Conservation (phyloP, 176 grass and related monocot species). For the Canna indica region DNA sequence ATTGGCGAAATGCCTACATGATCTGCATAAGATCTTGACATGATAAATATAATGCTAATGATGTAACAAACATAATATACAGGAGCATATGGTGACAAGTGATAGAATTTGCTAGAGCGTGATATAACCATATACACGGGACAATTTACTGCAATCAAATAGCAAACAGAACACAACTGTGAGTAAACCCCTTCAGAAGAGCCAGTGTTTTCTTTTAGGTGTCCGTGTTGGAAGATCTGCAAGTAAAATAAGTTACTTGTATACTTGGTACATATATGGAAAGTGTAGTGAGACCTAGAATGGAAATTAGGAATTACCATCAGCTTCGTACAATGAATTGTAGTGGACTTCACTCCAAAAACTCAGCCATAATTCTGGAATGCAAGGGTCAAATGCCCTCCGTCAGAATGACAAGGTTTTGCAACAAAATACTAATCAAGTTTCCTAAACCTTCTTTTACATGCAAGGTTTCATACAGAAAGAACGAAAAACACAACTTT, state of each 20-base stretch:
- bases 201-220: conserved; percentile 75
- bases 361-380: conserved; percentile 93
- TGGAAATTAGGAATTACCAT: conserved; percentile 41
- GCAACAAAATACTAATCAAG: too few species aligned
- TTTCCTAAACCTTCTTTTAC: too few species aligned
- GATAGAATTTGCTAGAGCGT: too few species aligned
- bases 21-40: too few species aligned
- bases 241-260: not conserved
- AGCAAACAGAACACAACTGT: not conserved
- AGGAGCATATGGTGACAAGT: too few species aligned
- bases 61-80: too few species aligned
- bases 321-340: conserved; percentile 86
- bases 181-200: conserved; percentile 41
- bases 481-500: too few species aligned
- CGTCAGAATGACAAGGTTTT: not conserved
- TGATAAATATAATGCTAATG: too few species aligned
- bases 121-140: too few species aligned
- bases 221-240: conserved; percentile 78
- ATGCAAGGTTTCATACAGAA: too few species aligned
- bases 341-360: conserved; percentile 99
- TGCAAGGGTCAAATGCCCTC: not conserved
- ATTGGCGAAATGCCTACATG: too few species aligned
- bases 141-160: too few species aligned
- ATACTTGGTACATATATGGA: not conserved
- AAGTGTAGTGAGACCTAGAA: not conserved